A percentile compares a stretch with the other conserved stretches of the same genome.
Evolutionary conservation across 176 grass and related monocot genomes (phyloP).

Genomic region (Raddia guianensis): DNA sequence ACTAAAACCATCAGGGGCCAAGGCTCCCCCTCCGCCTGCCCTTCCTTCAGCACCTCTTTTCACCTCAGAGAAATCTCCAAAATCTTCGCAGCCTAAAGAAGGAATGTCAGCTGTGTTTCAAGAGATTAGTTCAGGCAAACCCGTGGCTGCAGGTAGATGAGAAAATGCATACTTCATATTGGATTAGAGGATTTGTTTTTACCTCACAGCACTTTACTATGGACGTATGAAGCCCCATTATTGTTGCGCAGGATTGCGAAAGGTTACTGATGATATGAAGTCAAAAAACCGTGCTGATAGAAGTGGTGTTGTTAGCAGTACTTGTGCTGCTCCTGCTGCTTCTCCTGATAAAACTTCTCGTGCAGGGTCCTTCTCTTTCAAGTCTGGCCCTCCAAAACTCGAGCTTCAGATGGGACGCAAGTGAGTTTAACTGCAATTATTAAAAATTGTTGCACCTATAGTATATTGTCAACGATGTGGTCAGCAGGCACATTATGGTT

Average conservation of each 20-base stretch:
- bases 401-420: slow-evolving; percentile 99
- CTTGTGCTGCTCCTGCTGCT: slow-evolving; percentile 32
- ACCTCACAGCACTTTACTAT: not conserved
- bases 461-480: slow-evolving; percentile 1
- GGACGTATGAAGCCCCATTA: slow-evolving; percentile 17
- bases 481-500: slow-evolving; percentile 2
- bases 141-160: slow-evolving; percentile 70
- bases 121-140: slow-evolving; percentile 80
- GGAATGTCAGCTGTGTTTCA: slow-evolving; percentile 96
- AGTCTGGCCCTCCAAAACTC: slow-evolving; percentile 77
- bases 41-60: slow-evolving; percentile 69
- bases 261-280: slow-evolving; percentile 97
- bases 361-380: slow-evolving; percentile 63
- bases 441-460: not conserved
- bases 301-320: slow-evolving; percentile 66
- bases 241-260: slow-evolving; percentile 67
- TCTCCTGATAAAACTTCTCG: slow-evolving; percentile 62
- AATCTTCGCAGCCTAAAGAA: slow-evolving; percentile 65
- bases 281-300: slow-evolving; percentile 81
- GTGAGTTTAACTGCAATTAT: slow-evolving; percentile 46
- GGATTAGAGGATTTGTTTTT: slow-evolving; percentile 8
- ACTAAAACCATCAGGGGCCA: slow-evolving; percentile 57
- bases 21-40: slow-evolving; percentile 65
- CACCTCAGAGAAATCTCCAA: slow-evolving; percentile 50
- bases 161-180: slow-evolving; percentile 22